Evolutionary conservation across 495 filamentous ascomycete species (phyloP).

Genomic region (Elaphomyces granulatus): DNA sequence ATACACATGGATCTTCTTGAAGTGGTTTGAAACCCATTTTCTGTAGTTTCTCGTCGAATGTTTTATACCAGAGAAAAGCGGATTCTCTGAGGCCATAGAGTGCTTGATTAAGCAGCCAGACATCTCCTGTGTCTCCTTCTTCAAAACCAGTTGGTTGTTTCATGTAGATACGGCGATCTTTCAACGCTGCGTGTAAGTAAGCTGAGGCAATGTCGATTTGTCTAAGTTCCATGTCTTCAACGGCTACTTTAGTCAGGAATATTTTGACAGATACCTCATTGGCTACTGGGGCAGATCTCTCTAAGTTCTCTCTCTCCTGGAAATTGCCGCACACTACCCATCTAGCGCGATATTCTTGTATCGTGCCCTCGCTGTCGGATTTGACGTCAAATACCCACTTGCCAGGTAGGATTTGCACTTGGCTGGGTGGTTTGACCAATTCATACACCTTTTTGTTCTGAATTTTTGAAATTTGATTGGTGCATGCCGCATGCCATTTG

Average conservation of each 20-base stretch:
- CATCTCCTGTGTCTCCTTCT: background rate
- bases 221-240: background rate
- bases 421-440: too few species aligned
- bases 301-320: background rate
- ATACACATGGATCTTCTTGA: constrained; percentile 1
- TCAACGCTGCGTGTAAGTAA: background rate
- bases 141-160: background rate
- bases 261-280: background rate
- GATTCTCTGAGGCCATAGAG: constrained; percentile 1
- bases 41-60: background rate
- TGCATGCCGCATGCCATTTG: too few species aligned
- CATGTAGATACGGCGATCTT: background rate
- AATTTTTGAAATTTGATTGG: too few species aligned
- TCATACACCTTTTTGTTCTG: too few species aligned
- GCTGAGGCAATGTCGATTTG: background rate
- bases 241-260: constrained; percentile 1
- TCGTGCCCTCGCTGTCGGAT: background rate
- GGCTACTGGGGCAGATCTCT: constrained; percentile 1
- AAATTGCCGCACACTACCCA: constrained; percentile 5
- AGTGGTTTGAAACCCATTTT: background rate
- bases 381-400: constrained; percentile 3
- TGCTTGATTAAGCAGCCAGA: constrained; percentile 1
- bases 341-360: background rate
- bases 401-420: constrained; percentile 1
- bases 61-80: background rate